Evolutionary conservation across 495 filamentous ascomycete genomes (phyloP).

Genomic region (Staphylotrichum longicolle): DNA sequence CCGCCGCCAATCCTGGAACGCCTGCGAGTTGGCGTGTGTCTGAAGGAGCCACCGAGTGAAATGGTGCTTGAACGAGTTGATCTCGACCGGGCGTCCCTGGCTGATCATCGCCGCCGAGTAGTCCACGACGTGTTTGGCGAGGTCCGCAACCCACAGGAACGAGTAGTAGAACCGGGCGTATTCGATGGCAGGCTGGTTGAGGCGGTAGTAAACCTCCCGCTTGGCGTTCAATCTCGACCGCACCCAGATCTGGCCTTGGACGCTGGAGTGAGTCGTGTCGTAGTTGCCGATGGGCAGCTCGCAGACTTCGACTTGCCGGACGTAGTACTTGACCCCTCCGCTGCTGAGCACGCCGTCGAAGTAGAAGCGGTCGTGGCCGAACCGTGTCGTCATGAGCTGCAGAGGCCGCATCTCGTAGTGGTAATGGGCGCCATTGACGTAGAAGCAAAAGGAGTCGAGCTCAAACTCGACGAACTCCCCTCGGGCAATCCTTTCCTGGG

Average conservation of each 20-base stretch:
- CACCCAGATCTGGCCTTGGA: conserved; percentile 59
- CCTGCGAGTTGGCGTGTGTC: conserved; percentile 37
- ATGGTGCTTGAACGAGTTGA: conserved; percentile 51
- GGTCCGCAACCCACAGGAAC: conserved; percentile 65
- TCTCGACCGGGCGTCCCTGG: conserved; percentile 34
- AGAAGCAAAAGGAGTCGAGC: conserved; percentile 53
- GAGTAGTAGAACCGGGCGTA: conserved; percentile 58
- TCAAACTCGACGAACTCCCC: conserved; percentile 44
- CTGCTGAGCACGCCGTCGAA: conserved; percentile 60
- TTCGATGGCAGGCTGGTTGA: conserved; percentile 52
- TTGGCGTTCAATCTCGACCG: conserved; percentile 44
- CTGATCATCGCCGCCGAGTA: conserved; percentile 45
- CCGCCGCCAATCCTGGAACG: conserved; percentile 51
- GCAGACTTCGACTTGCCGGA: conserved; percentile 54
- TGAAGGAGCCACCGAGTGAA: conserved; percentile 56
- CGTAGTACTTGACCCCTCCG: conserved; percentile 44
- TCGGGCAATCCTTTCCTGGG: not conserved
- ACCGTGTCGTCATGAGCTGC: conserved; percentile 46
- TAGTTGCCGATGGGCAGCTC: conserved; percentile 66
- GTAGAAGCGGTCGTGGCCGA: conserved; percentile 37
- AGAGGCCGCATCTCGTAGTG: conserved; percentile 51
- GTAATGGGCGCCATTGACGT: conserved; percentile 37
- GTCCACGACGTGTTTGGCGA: conserved; percentile 67
- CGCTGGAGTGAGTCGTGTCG: conserved; percentile 44
- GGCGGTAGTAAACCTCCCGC: conserved; percentile 58